A percentile compares a stretch with the other conserved stretches of the same genome.
Evolutionary conservation across 208 protist genomes (phyloP).

Genomic region (Leishmania aethiopica): DNA sequence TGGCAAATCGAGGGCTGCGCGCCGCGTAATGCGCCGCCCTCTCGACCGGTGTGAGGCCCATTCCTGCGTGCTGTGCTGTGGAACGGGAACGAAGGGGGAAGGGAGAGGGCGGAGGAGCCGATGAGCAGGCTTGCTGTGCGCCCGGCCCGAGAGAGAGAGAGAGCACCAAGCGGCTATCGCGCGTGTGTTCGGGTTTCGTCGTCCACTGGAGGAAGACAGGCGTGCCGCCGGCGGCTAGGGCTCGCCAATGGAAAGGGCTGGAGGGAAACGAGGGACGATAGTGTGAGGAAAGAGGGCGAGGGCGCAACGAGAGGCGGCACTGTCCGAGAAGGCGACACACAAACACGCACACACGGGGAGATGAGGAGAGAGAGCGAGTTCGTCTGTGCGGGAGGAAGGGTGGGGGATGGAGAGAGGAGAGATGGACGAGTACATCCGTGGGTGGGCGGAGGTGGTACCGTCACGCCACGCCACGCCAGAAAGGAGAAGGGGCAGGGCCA

Average conservation of each 20-base stretch:
- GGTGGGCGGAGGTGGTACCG: not conserved
- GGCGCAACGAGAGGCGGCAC: not conserved
- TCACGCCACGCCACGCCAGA: not conserved
- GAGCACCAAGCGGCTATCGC: not conserved
- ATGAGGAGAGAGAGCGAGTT: not conserved
- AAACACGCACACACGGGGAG: not conserved
- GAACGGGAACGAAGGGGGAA: not conserved
- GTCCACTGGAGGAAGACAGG: not conserved
- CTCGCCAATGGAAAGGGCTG: not conserved
- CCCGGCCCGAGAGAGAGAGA: not conserved
- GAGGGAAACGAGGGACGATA: not conserved
- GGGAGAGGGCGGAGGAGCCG: too few species aligned
- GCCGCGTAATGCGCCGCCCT: slow-evolving; percentile 68
- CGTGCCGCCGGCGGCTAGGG: not conserved
- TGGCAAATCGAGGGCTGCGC: slow-evolving; percentile 54
- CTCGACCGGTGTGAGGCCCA: slow-evolving; percentile 41
- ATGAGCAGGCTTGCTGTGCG: not conserved
- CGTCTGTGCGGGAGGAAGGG: not conserved
- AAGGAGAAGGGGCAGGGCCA: not conserved
- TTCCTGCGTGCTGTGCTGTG: not conserved
- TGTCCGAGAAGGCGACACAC: not conserved
- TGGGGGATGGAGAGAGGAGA: not conserved
- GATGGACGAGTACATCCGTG: not conserved
- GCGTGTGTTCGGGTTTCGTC: not conserved
- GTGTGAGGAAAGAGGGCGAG: not conserved